phyloP scores from a whole-genome alignment of 169 alveolate genomes.

The Eimeria tenella region DNA sequence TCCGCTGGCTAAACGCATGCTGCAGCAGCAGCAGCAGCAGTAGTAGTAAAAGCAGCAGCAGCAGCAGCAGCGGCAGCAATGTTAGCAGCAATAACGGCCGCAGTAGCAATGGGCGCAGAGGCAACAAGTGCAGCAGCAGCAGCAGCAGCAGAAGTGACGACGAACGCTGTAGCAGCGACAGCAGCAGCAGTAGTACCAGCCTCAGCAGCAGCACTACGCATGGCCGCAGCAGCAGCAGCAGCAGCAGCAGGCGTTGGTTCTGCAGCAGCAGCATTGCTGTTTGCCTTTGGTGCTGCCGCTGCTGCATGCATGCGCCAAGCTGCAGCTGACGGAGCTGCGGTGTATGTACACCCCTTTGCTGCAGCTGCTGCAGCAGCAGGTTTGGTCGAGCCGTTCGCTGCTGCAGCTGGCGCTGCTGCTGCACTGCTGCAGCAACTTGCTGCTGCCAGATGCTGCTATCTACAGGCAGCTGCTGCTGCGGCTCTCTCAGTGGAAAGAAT shows the following conservation, averaged over 20 bases:
- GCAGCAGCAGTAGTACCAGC: conserved; percentile 14
- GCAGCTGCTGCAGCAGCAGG: background rate
- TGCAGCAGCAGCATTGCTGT: background rate
- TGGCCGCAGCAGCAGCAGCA: background rate
- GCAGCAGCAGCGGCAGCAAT: background rate
- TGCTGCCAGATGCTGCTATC: conserved; percentile 5
- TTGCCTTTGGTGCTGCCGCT: conserved; percentile 39
- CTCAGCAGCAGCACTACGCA: too few species aligned
- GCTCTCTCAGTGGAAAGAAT: conserved; percentile 5
- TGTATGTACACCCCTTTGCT: background rate
- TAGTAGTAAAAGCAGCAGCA: background rate
- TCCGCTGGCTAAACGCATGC: background rate
- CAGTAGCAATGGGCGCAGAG: background rate
- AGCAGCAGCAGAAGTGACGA: background rate
- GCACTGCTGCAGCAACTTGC: conserved; percentile 34
- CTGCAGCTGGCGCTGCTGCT: conserved; percentile 52
- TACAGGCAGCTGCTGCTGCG: conserved; percentile 64
- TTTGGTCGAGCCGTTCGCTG: conserved; percentile 2
- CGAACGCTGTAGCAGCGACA: background rate
- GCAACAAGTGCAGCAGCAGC: conserved; percentile 10
- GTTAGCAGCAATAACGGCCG: background rate
- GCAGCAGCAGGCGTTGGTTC: background rate
- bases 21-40: background rate
- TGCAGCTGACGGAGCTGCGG: conserved; percentile 56
- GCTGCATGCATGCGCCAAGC: conserved; percentile 52